A percentile compares a stretch with the other conserved stretches of the same genome.
Evolutionary conservation across 176 grass and related monocot species (phyloP).

Genomic region (Avena eriantha): DNA sequence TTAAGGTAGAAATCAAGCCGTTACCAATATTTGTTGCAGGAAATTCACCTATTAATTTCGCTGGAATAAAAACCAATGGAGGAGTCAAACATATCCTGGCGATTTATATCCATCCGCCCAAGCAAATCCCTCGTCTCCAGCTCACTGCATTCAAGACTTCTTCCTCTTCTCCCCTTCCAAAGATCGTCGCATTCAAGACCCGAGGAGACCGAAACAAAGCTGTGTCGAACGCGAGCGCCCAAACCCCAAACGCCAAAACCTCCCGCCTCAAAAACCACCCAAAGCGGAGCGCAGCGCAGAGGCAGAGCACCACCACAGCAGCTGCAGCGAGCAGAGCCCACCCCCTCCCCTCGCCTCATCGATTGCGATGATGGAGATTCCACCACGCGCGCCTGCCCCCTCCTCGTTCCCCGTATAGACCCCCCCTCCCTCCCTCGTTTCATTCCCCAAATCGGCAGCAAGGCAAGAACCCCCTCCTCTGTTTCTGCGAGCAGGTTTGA

Average conservation of each 20-base stretch:
- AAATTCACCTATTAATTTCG: not conserved
- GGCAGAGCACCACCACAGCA: slow-evolving; percentile 10
- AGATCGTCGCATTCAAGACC: not conserved
- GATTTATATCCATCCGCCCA: not conserved
- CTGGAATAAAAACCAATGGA: not conserved
- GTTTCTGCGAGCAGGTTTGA: not conserved
- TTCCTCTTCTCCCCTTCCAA: not conserved
- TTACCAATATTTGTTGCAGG: not conserved
- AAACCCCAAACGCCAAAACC: slow-evolving; percentile 35
- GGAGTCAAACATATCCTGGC: not conserved
- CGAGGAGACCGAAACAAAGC: not conserved
- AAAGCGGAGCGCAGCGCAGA: slow-evolving; percentile 23
- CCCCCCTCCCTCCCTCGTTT: not conserved
- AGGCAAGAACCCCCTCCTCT: not conserved
- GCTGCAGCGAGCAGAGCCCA: slow-evolving; percentile 24
- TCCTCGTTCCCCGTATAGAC: slow-evolving; percentile 12
- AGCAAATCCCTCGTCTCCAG: not conserved
- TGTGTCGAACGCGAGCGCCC: not conserved
- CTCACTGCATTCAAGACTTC: slow-evolving; percentile 13
- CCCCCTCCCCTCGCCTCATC: slow-evolving; percentile 27
- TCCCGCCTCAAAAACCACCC: slow-evolving; percentile 55
- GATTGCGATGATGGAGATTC: slow-evolving; percentile 59
- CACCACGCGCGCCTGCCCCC: slow-evolving; percentile 50
- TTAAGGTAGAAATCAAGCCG: not conserved
- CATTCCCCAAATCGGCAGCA: slow-evolving; percentile 20